Percentiles rank a stretch among this genome's conserved stretches.
These are phyloP conservation scores for Naganishia friedmannii DNA, from an alignment of 768 basidiomycete species.

Conservation along the genomic window DNA sequence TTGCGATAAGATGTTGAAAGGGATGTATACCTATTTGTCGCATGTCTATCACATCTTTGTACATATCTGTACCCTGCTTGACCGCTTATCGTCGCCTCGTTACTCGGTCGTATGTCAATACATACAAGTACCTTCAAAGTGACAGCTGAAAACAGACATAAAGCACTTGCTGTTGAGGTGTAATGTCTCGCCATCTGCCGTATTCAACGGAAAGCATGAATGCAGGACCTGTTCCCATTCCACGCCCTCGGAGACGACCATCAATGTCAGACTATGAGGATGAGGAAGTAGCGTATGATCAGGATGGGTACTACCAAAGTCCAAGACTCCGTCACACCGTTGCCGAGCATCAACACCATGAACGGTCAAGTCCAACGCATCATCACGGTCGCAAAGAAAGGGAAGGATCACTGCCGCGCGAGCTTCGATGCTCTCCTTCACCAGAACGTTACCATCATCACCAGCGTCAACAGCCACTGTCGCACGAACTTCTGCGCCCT, in stretches of 20 bases:
- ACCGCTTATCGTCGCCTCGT: conserved; percentile 1
- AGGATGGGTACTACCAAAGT: background rate
- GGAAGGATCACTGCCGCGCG: conserved; percentile 1
- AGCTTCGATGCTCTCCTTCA: background rate
- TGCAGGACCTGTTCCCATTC: conserved; percentile 1
- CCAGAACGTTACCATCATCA: background rate
- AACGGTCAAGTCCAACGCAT: background rate
- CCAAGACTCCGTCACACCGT: background rate
- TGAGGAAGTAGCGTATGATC: background rate
- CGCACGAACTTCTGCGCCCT: background rate
- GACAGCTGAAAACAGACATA: background rate
- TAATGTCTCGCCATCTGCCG: background rate
- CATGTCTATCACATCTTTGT: background rate
- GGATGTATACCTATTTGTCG: background rate
- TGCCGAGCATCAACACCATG: background rate
- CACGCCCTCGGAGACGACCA: background rate
- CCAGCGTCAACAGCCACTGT: background rate
- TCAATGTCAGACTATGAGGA: background rate
- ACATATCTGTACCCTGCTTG: background rate
- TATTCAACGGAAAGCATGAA: background rate
- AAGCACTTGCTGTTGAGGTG: background rate
- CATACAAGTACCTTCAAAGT: background rate
- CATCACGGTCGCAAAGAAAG: background rate
- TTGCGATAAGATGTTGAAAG: background rate
- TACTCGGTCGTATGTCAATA: background rate